phyloP scores from a whole-genome alignment of 2,329 filamentous ascomycete species.

The Aplosporella prunicola region DNA sequence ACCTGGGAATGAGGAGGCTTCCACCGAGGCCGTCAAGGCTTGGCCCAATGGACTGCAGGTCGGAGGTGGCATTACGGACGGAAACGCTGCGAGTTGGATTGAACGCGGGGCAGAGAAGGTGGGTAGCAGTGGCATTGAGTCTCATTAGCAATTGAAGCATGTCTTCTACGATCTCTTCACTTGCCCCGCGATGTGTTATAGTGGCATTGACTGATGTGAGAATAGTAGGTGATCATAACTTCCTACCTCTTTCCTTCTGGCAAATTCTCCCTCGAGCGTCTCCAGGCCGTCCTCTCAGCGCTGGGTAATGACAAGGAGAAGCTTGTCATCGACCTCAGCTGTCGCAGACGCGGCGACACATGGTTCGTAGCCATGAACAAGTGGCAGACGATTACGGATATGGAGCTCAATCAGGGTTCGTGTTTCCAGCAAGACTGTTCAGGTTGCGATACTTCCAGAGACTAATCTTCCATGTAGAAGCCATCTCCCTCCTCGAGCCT shows the following conservation, averaged over 20 bases:
- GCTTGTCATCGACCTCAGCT: constrained; percentile 92
- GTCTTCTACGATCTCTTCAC: too few relatives aligned
- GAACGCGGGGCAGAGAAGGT: constrained; percentile 84
- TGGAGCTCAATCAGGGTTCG: constrained; percentile 80
- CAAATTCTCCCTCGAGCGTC: constrained; percentile 65
- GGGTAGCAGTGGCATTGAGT: constrained; percentile 21
- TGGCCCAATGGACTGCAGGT: constrained; percentile 82
- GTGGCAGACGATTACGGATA: constrained; percentile 96
- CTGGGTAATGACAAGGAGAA: constrained; percentile 67
- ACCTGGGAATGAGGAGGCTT: constrained; percentile 72
- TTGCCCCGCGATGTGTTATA: too few relatives aligned
- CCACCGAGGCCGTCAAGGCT: constrained; percentile 61
- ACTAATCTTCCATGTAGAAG: constrained; percentile 44
- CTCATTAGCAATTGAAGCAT: too few relatives aligned
- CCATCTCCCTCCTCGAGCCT: constrained; percentile 70
- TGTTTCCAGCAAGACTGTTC: too few relatives aligned
- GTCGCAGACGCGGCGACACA: constrained; percentile 60
- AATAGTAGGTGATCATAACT: constrained; percentile 82
- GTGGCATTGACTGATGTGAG: not conserved
- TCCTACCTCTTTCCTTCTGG: constrained; percentile 85
- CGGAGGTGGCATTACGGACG: constrained; percentile 83
- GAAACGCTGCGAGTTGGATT: constrained; percentile 80
- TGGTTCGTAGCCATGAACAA: constrained; percentile 99
- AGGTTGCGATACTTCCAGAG: too few relatives aligned
- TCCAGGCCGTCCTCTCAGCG: constrained; percentile 63